Evolutionary conservation across 2,329 filamentous ascomycete genomes (phyloP), one percentile per base, ranked within the genome.

Genomic region (Fusarium sp.): DNA sequence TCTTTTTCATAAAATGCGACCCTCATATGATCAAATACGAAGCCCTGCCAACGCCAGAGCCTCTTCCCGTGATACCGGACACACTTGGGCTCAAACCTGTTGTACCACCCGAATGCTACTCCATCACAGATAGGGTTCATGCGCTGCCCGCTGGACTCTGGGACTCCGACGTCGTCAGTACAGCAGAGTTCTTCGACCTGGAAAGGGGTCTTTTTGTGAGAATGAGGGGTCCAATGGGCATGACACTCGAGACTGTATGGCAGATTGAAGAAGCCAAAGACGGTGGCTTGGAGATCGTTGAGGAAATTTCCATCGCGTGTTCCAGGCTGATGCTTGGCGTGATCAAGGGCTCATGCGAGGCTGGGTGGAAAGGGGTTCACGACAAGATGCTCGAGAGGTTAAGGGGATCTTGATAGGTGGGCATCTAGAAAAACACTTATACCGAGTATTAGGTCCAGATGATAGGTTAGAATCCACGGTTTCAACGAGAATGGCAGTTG

Each of bases 201-300:
- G 73, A 73, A n/a, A 75, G 71, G 25, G 84, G 84, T 15, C 65
- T 83, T 7, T 85, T 84, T 68, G 79, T 83, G 37, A 73, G 82
- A 9, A 80, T 85, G 49, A 75, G 73, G 38, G 81, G 80, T 36
- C 82, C 83, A 17, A 66, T 86, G 70, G 77, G 75, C 39, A 74
- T 84, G 31, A 71, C 80, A 3, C 80, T 86, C 76, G 83, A 86
- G 70, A 83, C 82, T 14, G 67, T 77, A 14, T 86, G 83, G 83
- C 72, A 77, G 58, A 68, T 75, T 38, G 66, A 69, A 32, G 76
- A 73, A 53, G 68, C 56, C 3, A 70, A 67, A 14, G 74, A 68
- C 7, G 72, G 68, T 3, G 69, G 57, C 11, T 62, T 78, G 27
- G 79, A 80, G 66, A 60, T 86, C 45, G 76, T 80, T 5, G 82